phyloP scores from a whole-genome alignment of 2,329 filamentous ascomycete genomes.

The Colletotrichum trifolii region DNA sequence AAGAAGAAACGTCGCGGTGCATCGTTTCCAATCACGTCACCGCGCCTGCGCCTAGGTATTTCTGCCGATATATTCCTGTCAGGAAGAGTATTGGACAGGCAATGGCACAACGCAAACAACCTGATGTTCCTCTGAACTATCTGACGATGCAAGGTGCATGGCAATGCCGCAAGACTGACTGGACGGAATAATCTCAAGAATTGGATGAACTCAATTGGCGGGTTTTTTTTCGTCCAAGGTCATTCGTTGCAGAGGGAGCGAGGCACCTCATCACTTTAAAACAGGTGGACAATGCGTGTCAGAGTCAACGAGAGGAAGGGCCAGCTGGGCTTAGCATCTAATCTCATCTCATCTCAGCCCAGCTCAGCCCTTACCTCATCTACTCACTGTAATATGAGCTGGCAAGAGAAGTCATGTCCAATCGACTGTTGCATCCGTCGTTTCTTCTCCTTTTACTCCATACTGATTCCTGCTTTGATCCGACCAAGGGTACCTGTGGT shows the following conservation, averaged over 20 bases:
- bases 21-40: slow-evolving; percentile 23
- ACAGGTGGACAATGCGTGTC: slow-evolving; percentile 7
- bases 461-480: neutral
- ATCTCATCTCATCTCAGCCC: no score
- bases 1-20: slow-evolving; percentile 20
- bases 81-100: neutral
- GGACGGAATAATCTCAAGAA: neutral
- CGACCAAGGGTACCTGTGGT: slow-evolving; percentile 14
- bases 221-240: neutral
- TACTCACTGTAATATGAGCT: neutral
- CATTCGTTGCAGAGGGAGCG: neutral
- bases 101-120: neutral
- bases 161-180: neutral
- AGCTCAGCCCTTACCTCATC: slow-evolving; percentile 3
- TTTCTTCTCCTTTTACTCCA: neutral
- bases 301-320: slow-evolving; percentile 1
- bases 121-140: slow-evolving; percentile 15
- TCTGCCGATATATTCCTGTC: slow-evolving; percentile 9
- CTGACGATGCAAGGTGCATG: slow-evolving; percentile 9
- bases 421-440: slow-evolving; percentile 18
- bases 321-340: neutral
- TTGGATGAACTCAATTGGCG: slow-evolving; percentile 10
- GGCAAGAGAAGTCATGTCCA: slow-evolving; percentile 4
- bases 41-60: neutral
- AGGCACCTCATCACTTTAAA: neutral